Evolutionary conservation across 2,329 filamentous ascomycete species (phyloP).

Genomic region (Diaporthe capsici): DNA sequence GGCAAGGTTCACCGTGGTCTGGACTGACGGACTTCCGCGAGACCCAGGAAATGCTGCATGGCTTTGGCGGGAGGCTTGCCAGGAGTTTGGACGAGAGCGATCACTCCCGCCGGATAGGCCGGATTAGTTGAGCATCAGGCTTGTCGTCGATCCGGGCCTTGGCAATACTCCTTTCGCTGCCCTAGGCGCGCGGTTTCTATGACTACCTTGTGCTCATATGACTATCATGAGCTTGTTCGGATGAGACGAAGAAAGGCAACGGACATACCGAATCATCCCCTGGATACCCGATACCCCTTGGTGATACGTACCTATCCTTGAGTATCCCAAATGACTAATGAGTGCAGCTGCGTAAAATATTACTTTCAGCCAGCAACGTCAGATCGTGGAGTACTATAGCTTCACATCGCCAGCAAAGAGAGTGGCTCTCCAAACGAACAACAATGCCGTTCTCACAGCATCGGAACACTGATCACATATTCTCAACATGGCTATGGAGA

Average conservation of each 20-base stretch:
- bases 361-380: neutral
- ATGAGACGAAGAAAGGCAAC: conserved; percentile 11
- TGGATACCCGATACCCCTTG: too few species aligned
- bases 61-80: neutral
- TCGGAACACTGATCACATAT: neutral
- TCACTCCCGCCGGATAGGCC: conserved; percentile 11
- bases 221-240: conserved; percentile 17
- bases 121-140: conserved; percentile 13
- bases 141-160: conserved; percentile 22
- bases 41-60: neutral
- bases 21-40: neutral
- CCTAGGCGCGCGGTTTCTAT: neutral
- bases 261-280: neutral
- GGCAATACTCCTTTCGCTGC: neutral
- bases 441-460: too few species aligned
- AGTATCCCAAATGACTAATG: neutral
- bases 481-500: neutral
- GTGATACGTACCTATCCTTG: too few species aligned
- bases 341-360: neutral
- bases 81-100: neutral
- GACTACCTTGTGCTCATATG: conserved; percentile 13
- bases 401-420: neutral
- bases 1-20: neutral
- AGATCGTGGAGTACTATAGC: neutral
- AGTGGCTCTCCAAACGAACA: neutral